Conservation (phyloP, 306 rosid genomes). For the Lotus japonicus region DNA sequence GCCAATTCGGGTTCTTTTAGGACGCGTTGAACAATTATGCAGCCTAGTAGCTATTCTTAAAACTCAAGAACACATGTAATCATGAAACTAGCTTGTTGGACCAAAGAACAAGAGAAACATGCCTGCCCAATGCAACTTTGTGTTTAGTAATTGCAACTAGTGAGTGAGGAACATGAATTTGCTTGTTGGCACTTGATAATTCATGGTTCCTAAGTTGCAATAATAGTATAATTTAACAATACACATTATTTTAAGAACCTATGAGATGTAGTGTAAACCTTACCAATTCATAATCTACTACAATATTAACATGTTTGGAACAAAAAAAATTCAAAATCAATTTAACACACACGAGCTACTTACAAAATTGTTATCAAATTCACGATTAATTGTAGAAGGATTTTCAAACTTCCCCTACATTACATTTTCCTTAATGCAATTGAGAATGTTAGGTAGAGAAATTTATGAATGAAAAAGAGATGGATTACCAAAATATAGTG, state of each 20-base stretch:
- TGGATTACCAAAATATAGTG: background rate
- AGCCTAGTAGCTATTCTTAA: conserved; percentile 28
- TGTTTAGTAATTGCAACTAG: conserved; percentile 35
- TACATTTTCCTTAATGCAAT: background rate
- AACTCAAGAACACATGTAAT: conserved; percentile 31
- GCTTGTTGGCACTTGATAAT: conserved; percentile 18
- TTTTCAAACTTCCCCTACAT: too few species aligned
- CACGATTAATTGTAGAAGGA: background rate
- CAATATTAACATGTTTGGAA: too few species aligned
- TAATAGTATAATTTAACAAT: background rate
- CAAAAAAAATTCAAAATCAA: too few species aligned
- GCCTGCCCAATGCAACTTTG: conserved; percentile 38
- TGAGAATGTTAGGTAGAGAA: conserved; percentile 17
- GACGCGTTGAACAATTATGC: conserved; percentile 28
- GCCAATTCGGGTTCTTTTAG: conserved; percentile 28
- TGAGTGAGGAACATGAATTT: conserved; percentile 2
- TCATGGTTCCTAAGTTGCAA: conserved; percentile 7
- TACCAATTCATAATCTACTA: too few species aligned
- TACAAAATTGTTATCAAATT: too few species aligned
- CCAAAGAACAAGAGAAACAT: conserved; percentile 41
- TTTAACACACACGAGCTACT: too few species aligned
- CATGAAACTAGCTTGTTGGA: conserved; percentile 35
- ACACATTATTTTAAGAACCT: background rate
- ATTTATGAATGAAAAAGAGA: conserved; percentile 23
- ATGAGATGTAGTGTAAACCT: background rate